Evolutionary conservation across 2,329 filamentous ascomycete genomes (phyloP).

Genomic region (Pseudocercospora fijiensis): DNA sequence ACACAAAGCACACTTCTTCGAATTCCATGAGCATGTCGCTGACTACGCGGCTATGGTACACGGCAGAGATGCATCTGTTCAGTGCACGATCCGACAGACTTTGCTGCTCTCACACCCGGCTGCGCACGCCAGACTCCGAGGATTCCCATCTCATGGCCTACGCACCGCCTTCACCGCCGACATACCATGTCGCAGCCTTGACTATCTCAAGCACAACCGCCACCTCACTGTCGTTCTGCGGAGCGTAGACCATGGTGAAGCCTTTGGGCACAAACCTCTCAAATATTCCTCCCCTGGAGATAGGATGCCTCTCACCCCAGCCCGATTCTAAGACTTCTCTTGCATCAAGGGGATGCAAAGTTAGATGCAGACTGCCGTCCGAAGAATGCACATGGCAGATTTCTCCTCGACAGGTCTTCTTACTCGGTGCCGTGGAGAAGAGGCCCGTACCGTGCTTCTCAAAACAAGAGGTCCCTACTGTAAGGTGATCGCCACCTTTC

Average conservation of each 20-base stretch:
- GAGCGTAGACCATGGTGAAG: constrained; percentile 82
- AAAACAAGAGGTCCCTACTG: constrained; percentile 67
- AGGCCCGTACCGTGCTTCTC: constrained; percentile 70
- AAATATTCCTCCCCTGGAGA: constrained; percentile 66
- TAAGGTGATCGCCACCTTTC: constrained; percentile 37
- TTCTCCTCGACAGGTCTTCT: constrained; percentile 74
- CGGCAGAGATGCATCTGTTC: not conserved
- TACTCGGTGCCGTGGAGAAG: constrained; percentile 65
- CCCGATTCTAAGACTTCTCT: constrained; percentile 68
- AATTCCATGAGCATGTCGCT: not conserved
- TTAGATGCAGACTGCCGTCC: constrained; percentile 76
- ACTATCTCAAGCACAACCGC: constrained; percentile 67
- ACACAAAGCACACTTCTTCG: not conserved
- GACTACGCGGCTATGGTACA: too few species aligned
- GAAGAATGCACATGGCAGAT: constrained; percentile 76
- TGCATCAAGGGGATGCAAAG: constrained; percentile 75
- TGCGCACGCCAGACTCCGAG: not conserved
- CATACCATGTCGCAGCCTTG: constrained; percentile 71
- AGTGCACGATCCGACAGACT: not conserved
- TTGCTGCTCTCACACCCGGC: not conserved
- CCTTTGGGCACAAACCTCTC: constrained; percentile 68
- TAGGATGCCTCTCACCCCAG: constrained; percentile 70
- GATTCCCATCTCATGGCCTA: not conserved
- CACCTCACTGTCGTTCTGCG: constrained; percentile 67
- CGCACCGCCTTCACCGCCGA: constrained; percentile 31